Base-by-base conservation (phyloP, 257 asterid genomes). In the Penstemon barbatus region DNA sequence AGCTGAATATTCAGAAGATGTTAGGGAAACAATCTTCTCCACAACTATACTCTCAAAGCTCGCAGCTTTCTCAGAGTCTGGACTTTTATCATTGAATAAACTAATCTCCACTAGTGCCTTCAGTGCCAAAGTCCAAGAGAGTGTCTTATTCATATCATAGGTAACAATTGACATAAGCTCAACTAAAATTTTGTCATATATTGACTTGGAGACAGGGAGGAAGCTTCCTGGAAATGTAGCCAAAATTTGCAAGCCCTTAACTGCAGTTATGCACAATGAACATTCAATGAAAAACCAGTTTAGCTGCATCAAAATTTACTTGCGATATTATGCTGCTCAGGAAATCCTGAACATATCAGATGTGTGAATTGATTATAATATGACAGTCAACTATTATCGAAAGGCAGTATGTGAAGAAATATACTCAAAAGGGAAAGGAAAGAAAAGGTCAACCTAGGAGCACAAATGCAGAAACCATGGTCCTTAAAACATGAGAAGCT, bases 201-300 rank as follows among this genome's bases (percentile, higher is more conserved):
- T 69, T 68, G 83, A 56, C 80, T 79, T 71, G 61, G 92, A 84
- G 45, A 84, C 73, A 8, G 81, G 76, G 37, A 69, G 36, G 74
- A 83, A 83, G 81, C 87, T 81, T 78, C 78, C 90, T 7, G 99
- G 97, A 81, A 89, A 89, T 56, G 90, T 86, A 48, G 92, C 95
- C 84, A 94, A 75, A 73, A 77, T 80, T 79, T 87, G 83, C 87
- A 94, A 83, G 75, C 97, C 97, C 80, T 77, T 86, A 37, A 87
- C 99, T 93, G 86, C 86, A 87, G 65, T 74, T 68, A 59, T 49
- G 41, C 73, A 74, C 25, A 54, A 63, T 54, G 36, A 64, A 60
- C 65, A 73, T 51, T 36, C 52, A 46, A 61, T 12, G 39, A 69
- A 62, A 65, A 60, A 19, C 73, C 61, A 72, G 71, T 44, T 75